A percentile compares a stretch with the other conserved stretches of the same genome.
Evolutionary conservation across 345 rosid genomes (phyloP).

Genomic region (Aquilaria malaccensis): DNA sequence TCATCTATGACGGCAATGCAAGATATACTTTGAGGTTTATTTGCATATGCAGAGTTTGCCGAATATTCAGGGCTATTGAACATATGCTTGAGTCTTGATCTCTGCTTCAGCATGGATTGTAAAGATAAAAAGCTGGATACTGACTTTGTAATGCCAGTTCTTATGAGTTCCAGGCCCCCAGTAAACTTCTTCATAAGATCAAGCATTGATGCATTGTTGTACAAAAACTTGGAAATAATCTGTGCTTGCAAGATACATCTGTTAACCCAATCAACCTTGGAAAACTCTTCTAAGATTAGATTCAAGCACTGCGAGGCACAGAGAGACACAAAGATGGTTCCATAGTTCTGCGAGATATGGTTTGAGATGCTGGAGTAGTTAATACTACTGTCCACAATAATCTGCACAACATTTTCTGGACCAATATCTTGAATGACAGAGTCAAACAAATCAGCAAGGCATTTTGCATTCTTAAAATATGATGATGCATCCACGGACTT

Average conservation of each 20-base stretch:
- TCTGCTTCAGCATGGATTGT: constrained; percentile 73
- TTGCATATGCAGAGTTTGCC: constrained; percentile 41
- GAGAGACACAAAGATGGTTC: constrained; percentile 68
- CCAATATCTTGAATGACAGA: constrained; percentile 76
- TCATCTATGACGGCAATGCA: constrained; percentile 56
- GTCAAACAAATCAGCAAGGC: constrained; percentile 73
- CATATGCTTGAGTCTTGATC: constrained; percentile 59
- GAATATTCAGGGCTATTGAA: constrained; percentile 67
- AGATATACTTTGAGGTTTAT: constrained; percentile 52
- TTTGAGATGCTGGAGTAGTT: constrained; percentile 58
- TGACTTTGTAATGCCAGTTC: constrained; percentile 65
- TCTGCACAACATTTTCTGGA: constrained; percentile 72
- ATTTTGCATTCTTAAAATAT: constrained; percentile 59
- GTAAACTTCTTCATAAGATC: constrained; percentile 71
- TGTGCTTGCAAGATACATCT: constrained; percentile 72
- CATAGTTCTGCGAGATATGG: constrained; percentile 69
- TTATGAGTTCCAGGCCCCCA: constrained; percentile 63
- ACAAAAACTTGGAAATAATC: constrained; percentile 53
- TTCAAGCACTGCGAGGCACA: constrained; percentile 88
- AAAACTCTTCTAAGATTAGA: constrained; percentile 72
- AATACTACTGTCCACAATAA: constrained; percentile 64
- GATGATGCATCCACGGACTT: constrained; percentile 84
- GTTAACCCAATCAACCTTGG: constrained; percentile 86
- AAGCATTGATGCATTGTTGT: constrained; percentile 61
- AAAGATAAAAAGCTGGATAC: constrained; percentile 67